Evolutionary conservation across 2,329 filamentous ascomycete species (phyloP), one percentile per base, ranked within the genome.

Genomic region (Calonectria naviculata): DNA sequence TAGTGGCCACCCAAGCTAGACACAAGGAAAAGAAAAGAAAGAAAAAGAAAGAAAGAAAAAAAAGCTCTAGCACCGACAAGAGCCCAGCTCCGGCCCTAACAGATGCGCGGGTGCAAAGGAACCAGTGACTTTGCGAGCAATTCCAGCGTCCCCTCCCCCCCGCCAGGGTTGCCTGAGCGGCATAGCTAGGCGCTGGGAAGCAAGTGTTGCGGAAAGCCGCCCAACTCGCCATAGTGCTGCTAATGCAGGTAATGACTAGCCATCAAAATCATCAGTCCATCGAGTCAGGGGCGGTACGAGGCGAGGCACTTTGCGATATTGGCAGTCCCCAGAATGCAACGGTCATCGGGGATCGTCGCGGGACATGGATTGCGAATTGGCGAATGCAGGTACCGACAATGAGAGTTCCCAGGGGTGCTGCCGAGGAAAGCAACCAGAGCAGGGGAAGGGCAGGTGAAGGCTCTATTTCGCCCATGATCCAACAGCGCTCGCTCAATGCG

Each of bases 301-400:
- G 41, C 60, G 41, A 68, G 24, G 38, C 54, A 60, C 38, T 49
- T 68, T 52, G 44, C 63, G 54, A 70, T 67, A 44, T 60, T 54
- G 63, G 56, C 41, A 56, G 56, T 34, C 52, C 60, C 62, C 68
- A 66, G 63, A 63, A 63, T 67, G 56, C 47, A 70, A 70, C 68
- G 41, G 63, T 70, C 54, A 34, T 66, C 68, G 63, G 68, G 56
- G 68, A 70, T 70, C 68, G 68, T 66, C 68, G 47, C 56, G 68
- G 68, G 63, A 70, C 63, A 70, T 62, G 67, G 67, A 49, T 65
- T 19, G 54, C 54, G 63, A 65, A 70, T 52, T 42, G 62, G 63
- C 56, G 63, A 70, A 70, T 70, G 68, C 68, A 70, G 68, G 68
- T 70, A 70, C 68, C 62, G 38, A 61, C 21, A 63, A 56, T 28